Evolutionary conservation across 2,329 filamentous ascomycete species (phyloP), one percentile per base, ranked within the genome.

Genomic region (Stemphylium lycopersici): DNA sequence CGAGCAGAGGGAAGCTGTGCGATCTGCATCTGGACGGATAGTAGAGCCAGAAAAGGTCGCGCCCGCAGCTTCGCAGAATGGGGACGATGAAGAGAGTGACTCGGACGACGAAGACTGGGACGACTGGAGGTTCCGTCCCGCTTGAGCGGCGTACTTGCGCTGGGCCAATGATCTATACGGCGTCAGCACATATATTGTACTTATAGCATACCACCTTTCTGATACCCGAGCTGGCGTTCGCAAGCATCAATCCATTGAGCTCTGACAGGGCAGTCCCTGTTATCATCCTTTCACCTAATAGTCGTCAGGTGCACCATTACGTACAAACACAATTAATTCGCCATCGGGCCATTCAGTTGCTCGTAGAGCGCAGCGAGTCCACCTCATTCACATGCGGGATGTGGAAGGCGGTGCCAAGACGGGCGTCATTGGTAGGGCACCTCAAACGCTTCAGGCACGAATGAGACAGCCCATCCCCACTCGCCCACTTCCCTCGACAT

Each of bases 1-100:
- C 11, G 77, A 80, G 58, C 76, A 77, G 62, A 68, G 79, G 34
- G 80, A 81, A 58, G 74, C 73, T 3, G 58, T 82, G 29, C 69
- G 77, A 16, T 61, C 45, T 16, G 58, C 66, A 18, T 66, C 56
- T 48, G 53, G 55, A 31, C 56, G 57, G 18, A 26, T 49, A 11
- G 45, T 48, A 2, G 49, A 61, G 7, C 48, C 34, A 20, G 62
- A 62, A 15, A 39, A 53, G 11, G 26, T 47, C 29, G 50, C 50
- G 26, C 55, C 59, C 8, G 44, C 53, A 3, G 42, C 58, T 16
- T 18, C 57, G 4, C 34, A 52, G 13, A 20, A 42, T 3, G 56
- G 66, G 3, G 60, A 66, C 3, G 69, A 72, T 2, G 72, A 71
- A 13, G 65, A 70, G 31, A 73, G 67, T 50, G 74, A 75, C 40